These are phyloP conservation scores for Kwoniella sp. DNA, from an alignment of 768 basidiomycete genomes.

Conservation along the genomic window DNA sequence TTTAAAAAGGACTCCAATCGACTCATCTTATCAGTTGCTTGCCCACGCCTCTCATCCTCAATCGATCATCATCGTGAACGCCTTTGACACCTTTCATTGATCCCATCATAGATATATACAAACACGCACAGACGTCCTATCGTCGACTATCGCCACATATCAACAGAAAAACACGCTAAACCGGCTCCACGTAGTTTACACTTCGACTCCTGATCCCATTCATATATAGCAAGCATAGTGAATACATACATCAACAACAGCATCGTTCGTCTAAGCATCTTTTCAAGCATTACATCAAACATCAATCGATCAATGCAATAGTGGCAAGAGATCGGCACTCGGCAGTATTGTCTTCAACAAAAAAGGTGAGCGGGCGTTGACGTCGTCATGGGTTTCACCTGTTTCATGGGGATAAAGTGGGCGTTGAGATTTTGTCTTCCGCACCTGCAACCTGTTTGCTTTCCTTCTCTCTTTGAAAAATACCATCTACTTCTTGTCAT, in stretches of 20 bases:
- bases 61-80: background rate
- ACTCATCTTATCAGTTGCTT: background rate
- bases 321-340: background rate
- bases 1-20: conserved; percentile 2
- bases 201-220: no score
- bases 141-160: background rate
- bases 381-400: background rate
- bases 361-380: background rate
- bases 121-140: conserved; percentile 1
- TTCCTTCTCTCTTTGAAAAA: background rate
- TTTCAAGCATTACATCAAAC: background rate
- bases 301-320: background rate
- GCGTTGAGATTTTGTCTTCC: background rate
- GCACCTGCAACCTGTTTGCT: no score
- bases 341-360: background rate
- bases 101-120: background rate
- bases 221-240: no score
- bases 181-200: background rate
- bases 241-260: background rate
- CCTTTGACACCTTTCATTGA: background rate
- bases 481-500: no score
- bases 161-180: background rate
- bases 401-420: background rate
- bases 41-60: background rate
- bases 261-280: no score